phyloP scores from a whole-genome alignment of 2,329 filamentous ascomycete species.

The Polychaeton citri region DNA sequence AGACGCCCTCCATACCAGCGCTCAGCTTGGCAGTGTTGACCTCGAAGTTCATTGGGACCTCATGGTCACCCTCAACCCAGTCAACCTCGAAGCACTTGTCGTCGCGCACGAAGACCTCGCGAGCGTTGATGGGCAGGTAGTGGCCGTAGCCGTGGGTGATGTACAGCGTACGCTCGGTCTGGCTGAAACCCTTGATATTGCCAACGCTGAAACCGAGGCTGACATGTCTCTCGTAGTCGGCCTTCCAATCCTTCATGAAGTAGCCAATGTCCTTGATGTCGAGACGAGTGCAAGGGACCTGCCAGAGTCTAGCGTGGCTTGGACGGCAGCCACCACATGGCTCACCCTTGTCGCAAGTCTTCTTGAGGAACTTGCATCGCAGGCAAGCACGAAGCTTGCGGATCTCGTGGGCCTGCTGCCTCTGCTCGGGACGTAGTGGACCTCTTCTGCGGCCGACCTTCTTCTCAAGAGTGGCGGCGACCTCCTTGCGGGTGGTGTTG shows the following conservation, averaged over 20 bases:
- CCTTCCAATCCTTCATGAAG: constrained; percentile 99
- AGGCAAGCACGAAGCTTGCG: constrained; percentile 87
- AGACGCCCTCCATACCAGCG: constrained; percentile 78
- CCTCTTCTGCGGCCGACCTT: constrained; percentile 83
- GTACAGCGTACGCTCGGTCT: constrained; percentile 57
- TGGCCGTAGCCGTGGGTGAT: constrained; percentile 95
- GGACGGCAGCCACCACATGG: constrained; percentile 92
- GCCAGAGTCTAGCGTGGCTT: constrained; percentile 89
- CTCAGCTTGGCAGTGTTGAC: constrained; percentile 79
- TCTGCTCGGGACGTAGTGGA: constrained; percentile 80
- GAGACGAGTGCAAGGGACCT: constrained; percentile 93
- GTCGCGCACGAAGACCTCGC: constrained; percentile 83
- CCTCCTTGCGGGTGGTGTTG: constrained; percentile 63
- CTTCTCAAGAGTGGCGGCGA: constrained; percentile 43
- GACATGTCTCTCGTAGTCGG: constrained; percentile 85
- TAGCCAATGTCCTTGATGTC: constrained; percentile 98
- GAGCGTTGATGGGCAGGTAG: constrained; percentile 80
- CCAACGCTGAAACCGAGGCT: constrained; percentile 77
- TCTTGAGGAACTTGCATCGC: constrained; percentile 97
- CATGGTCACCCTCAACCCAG: constrained; percentile 69
- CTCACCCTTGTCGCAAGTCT: constrained; percentile 96
- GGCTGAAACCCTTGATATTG: constrained; percentile 78
- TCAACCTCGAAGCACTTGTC: constrained; percentile 87
- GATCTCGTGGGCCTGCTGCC: constrained; percentile 94
- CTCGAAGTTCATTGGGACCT: constrained; percentile 68